Evolutionary conservation across 176 grass and related monocot species (phyloP).

Genomic region (Carex littledalei): DNA sequence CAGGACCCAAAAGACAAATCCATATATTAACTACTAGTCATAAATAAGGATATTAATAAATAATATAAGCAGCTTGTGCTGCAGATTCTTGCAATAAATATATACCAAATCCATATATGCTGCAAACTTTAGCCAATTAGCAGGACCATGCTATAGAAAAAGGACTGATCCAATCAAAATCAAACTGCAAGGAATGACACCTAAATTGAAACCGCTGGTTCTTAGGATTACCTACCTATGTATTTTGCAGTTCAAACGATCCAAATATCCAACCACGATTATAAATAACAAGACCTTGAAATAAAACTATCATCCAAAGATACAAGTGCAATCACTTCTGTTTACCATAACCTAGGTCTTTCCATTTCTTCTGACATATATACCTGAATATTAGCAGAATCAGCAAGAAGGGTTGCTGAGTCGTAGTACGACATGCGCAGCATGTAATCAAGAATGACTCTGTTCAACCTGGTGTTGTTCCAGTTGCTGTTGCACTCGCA

Average conservation of each 20-base stretch:
- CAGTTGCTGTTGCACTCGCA: constrained; percentile 37
- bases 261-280: background rate
- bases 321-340: background rate
- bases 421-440: constrained; percentile 93
- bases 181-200: background rate
- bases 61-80: background rate
- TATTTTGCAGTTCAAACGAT: background rate
- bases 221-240: background rate
- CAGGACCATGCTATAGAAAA: background rate
- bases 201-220: background rate
- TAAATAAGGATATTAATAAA: background rate
- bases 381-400: constrained; percentile 74
- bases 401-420: constrained; percentile 46
- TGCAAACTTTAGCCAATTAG: background rate
- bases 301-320: background rate
- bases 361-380: background rate
- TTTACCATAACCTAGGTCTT: background rate
- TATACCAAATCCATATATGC: background rate
- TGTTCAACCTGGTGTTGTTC: constrained; percentile 61
- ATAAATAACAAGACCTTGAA: background rate
- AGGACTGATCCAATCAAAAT: background rate
- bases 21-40: background rate
- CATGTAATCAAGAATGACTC: constrained; percentile 97
- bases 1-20: background rate
- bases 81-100: background rate